phyloP scores from a whole-genome alignment of 768 basidiomycete species.

The Serendipita sp. region DNA sequence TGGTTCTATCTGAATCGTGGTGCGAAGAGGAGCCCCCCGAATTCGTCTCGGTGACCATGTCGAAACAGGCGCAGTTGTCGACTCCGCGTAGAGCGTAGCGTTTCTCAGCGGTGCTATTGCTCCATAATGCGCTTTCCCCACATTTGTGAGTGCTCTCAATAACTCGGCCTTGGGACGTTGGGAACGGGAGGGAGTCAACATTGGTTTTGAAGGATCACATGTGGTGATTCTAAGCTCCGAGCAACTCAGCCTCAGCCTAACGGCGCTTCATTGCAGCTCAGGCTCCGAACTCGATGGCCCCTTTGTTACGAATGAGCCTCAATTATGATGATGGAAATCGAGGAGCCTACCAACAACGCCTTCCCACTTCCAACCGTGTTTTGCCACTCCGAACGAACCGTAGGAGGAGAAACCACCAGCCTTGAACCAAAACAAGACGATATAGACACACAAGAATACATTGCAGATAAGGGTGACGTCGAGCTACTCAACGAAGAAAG shows the following conservation, averaged over 20 bases:
- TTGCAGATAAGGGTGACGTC: too few relatives aligned
- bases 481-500: too few relatives aligned
- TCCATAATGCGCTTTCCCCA: not conserved
- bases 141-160: not conserved
- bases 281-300: too few relatives aligned
- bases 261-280: too few relatives aligned
- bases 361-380: too few relatives aligned
- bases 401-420: too few relatives aligned
- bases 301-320: too few relatives aligned
- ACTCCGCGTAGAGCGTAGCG: not conserved
- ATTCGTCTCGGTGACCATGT: not conserved
- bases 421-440: too few relatives aligned
- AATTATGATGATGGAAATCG: too few relatives aligned
- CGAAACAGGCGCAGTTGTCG: not conserved
- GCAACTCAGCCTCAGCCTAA: not conserved
- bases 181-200: slow-evolving; percentile 5
- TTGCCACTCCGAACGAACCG: too few relatives aligned
- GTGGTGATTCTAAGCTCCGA: not conserved
- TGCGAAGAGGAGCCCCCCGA: not conserved
- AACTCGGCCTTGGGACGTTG: not conserved
- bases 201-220: slow-evolving; percentile 2
- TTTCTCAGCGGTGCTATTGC: not conserved
- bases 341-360: too few relatives aligned
- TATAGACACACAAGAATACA: too few relatives aligned
- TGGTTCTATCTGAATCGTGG: not conserved